phyloP scores from a whole-genome alignment of 768 basidiomycete genomes.

The Lyophyllum semitale region DNA sequence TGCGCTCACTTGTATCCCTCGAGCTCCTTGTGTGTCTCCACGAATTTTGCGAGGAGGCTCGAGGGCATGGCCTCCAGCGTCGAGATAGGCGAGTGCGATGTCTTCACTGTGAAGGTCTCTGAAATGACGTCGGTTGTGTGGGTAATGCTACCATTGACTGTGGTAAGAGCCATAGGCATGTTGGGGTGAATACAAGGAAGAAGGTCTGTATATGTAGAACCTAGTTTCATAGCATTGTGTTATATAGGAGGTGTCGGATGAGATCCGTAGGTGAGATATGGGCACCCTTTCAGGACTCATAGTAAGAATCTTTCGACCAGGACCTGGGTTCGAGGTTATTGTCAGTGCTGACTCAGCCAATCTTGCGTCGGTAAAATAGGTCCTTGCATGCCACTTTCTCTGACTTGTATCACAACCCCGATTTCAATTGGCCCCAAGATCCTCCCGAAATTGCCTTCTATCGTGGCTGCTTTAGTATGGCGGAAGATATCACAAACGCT shows the following conservation, averaged over 20 bases:
- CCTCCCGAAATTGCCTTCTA: slow-evolving; percentile 11
- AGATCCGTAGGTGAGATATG: slow-evolving; percentile 15
- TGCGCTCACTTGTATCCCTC: slow-evolving; percentile 52
- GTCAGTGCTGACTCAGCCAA: slow-evolving; percentile 5
- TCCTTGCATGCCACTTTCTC: slow-evolving; percentile 1
- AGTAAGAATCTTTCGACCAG: slow-evolving; percentile 1
- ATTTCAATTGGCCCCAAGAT: slow-evolving; percentile 16
- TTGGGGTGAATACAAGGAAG: background rate
- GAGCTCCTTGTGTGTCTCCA: slow-evolving; percentile 53
- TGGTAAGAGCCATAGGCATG: slow-evolving; percentile 29
- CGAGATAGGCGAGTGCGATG: background rate
- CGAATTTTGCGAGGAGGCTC: slow-evolving; percentile 36
- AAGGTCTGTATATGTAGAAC: background rate
- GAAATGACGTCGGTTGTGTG: slow-evolving; percentile 7
- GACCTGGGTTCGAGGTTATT: background rate
- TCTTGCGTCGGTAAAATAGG: too few species aligned
- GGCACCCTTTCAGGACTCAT: background rate
- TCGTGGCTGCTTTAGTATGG: background rate
- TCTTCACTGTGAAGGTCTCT: background rate
- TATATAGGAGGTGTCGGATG: slow-evolving; percentile 19
- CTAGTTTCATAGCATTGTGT: slow-evolving; percentile 9
- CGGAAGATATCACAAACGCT: background rate
- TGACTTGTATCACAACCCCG: slow-evolving; percentile 9
- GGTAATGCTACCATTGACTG: slow-evolving; percentile 17
- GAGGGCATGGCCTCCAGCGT: slow-evolving; percentile 1